These are phyloP conservation scores for Platanthera zijinensis DNA, from an alignment of 106 monocot genomes.

Conservation along the genomic window DNA sequence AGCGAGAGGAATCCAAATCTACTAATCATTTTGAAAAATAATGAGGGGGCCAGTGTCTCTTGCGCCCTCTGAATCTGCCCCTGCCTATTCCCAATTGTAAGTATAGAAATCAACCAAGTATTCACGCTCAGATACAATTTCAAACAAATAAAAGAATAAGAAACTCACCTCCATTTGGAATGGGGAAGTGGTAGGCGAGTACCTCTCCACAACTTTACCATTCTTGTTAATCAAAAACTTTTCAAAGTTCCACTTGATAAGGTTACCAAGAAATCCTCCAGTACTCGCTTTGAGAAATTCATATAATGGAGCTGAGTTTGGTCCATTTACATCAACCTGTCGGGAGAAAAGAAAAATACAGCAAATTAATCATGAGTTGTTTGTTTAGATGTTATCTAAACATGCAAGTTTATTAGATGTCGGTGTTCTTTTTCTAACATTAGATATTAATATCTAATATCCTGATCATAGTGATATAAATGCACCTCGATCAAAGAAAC, in stretches of 20 bases:
- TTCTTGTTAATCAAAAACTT: conserved; percentile 93
- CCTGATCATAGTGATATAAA: no score
- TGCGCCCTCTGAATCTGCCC: no score
- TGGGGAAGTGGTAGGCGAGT: conserved; percentile 91
- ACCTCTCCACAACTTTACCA: conserved; percentile 95
- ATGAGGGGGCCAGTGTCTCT: no score
- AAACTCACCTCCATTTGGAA: conserved; percentile 90
- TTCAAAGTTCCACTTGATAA: conserved; percentile 99
- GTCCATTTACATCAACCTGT: conserved; percentile 97
- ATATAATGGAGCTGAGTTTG: conserved; percentile 88
- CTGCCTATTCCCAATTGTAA: background rate
- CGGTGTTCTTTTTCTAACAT: no score
- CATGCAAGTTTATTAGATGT: no score
- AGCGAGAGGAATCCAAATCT: no score
- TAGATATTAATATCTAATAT: no score
- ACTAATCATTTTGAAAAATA: no score
- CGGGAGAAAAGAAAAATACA: background rate
- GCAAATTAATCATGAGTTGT: background rate
- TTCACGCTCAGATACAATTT: background rate
- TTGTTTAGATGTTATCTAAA: no score
- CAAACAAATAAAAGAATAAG: background rate
- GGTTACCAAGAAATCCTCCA: conserved; percentile 92
- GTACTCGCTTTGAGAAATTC: conserved; percentile 86
- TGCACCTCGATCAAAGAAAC: no score
- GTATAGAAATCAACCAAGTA: background rate